Evolutionary conservation across 2,329 filamentous ascomycete species (phyloP).

Genomic region (Pseudophaeomoniella oleicola): DNA sequence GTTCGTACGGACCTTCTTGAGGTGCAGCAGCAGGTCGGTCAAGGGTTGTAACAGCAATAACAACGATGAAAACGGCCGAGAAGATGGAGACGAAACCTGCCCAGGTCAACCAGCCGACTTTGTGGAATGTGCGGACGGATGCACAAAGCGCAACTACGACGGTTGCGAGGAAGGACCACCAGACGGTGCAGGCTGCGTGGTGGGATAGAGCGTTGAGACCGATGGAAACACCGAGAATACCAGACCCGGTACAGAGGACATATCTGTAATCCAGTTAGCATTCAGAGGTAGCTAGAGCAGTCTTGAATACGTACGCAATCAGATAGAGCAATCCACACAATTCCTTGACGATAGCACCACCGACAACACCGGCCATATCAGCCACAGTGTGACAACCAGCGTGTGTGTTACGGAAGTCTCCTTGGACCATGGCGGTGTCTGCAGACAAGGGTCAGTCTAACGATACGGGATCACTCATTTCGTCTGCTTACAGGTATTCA

Average conservation of each 20-base stretch:
- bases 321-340: slow-evolving; percentile 42
- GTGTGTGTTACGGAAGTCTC: slow-evolving; percentile 36
- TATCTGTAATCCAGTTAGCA: slow-evolving; percentile 18
- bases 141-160: slow-evolving; percentile 34
- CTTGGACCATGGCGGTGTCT: slow-evolving; percentile 33
- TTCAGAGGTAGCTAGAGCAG: not conserved
- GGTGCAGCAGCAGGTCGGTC: slow-evolving; percentile 48
- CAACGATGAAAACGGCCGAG: slow-evolving; percentile 42
- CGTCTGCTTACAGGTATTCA: slow-evolving; percentile 27
- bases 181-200: slow-evolving; percentile 45
- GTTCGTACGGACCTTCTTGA: slow-evolving; percentile 41
- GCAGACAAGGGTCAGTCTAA: too few species aligned
- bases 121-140: slow-evolving; percentile 42
- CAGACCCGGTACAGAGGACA: slow-evolving; percentile 40
- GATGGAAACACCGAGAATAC: slow-evolving; percentile 44
- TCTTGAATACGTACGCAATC: slow-evolving; percentile 22
- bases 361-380: slow-evolving; percentile 44
- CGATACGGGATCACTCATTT: too few species aligned
- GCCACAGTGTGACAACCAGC: slow-evolving; percentile 37
- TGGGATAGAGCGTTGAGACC: slow-evolving; percentile 45
- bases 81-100: slow-evolving; percentile 45
- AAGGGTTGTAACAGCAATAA: slow-evolving; percentile 42
- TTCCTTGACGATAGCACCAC: slow-evolving; percentile 37
- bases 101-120: slow-evolving; percentile 49
- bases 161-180: slow-evolving; percentile 40